Evolutionary conservation across 345 rosid genomes (phyloP), one percentile per base, ranked within the genome.

Genomic region (Alliaria petiolata): DNA sequence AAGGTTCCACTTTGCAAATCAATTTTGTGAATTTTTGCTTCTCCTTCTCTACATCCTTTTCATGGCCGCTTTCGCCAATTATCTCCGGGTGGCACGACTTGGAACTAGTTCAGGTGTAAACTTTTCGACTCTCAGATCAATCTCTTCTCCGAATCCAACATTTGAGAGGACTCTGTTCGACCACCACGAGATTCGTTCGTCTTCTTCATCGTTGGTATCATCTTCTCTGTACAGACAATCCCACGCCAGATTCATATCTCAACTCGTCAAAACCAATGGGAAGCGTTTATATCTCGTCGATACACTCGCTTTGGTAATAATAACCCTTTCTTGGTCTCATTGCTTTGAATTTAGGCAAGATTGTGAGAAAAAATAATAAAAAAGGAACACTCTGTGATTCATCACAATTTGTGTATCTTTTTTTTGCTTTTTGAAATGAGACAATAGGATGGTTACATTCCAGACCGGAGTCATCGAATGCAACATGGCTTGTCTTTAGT

Each of bases 261-360:
- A 86, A 77, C 90, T 89, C 44, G 82, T 74, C 35, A 76, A 76
- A 51, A 74, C 96, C 56, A 87, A 83, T 40, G 86, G 87, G 22
- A 89, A 82, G 53, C 86, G 90, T 43, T 81, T 84, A 66, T 87
- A 88, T 79, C 93, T 91, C 38, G 93, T 95, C 26, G 96, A 95
- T 66, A 91, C 99, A 1, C 83, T 89, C 66, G 96, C 93, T 10
- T 76, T 95, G 81, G 97, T 91, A 87, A 77, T n/a, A n/a, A n/a
- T 31, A 39, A 43, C 8, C 39, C 38, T 22, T 38, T 58, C 46
- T 13, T 28, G 15, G n/a, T 38, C 7, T 55, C 20, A 30, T 50
- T 50, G 60, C 17, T 49, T 54, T 65, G 20, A 20, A 47, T 65
- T 19, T 62, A 1, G 17, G 49, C 12, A 22, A 51, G 45, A 20